Conservation (phyloP, 345 rosid genomes). For the Durio zibethinus region DNA sequence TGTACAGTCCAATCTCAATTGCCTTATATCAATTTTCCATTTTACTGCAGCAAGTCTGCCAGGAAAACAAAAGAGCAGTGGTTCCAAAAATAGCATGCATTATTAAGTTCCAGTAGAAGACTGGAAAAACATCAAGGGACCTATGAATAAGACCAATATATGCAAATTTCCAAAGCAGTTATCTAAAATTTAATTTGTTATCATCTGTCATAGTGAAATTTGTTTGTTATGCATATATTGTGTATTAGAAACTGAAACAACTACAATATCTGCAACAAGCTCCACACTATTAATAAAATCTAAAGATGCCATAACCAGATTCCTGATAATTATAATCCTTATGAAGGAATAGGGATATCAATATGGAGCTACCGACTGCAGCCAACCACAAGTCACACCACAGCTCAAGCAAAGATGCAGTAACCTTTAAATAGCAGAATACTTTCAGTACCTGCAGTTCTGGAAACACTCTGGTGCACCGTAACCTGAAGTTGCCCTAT, state of each 20-base stretch:
- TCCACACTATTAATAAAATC: background rate
- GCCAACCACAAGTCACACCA: background rate
- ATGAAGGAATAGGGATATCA: background rate
- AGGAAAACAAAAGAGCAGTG: background rate
- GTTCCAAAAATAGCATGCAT: background rate
- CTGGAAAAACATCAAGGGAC: background rate
- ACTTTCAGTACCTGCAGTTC: constrained; percentile 58
- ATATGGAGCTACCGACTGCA: background rate
- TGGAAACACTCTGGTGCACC: constrained; percentile 76
- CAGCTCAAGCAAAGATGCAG: background rate
- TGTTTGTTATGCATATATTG: background rate
- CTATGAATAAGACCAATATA: background rate
- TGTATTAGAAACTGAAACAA: background rate
- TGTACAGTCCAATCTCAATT: background rate
- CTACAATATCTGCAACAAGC: background rate
- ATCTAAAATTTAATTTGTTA: background rate
- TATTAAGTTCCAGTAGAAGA: background rate
- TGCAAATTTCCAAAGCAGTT: background rate
- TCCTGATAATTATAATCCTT: background rate
- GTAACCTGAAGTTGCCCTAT: constrained; percentile 46
- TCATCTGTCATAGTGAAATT: background rate
- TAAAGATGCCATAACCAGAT: background rate
- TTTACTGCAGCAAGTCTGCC: background rate
- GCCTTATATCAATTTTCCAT: background rate
- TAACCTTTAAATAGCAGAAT: background rate